Evolutionary conservation across 805 yeast genomes (phyloP), one percentile per base, ranked within the genome.

Genomic region (Saccharomycopsis malanga): DNA sequence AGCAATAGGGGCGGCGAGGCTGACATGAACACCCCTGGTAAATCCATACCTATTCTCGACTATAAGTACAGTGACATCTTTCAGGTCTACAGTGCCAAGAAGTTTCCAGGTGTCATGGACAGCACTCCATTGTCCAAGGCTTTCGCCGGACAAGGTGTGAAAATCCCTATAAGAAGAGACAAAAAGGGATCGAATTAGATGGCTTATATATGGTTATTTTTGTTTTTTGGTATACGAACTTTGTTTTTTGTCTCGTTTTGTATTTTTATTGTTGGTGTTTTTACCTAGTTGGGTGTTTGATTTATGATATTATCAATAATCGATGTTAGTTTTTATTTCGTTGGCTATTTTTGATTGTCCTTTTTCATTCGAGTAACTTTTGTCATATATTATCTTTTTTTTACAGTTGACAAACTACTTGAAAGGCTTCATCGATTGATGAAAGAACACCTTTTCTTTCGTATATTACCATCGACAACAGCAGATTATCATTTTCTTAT

Each of bases 71-170:
- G 68, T 12, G 59, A 63, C 7, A 50, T 57, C 3, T 68, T 69
- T 57, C 58, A 56, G 34, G 72, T 68, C 3, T 70, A 62, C 50
- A 63, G 69, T 30, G 73, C 74, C 0, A 70, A 70, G 50, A 64
- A 61, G 53, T 70, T 69, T 50, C 74, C 74, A 1, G 74, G 74
- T 4, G 74, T 70, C 17, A 67, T 66, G 37, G 72, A 69, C 37
- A 58, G 67, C 29, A 64, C 70, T 2, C 60, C 64, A 2, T 57
- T 69, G 27, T 67, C 71, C 30, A 54, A 66, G 32, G 62, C 68
- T 18, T 69, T 70, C 58, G 72, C 69, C 2, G 57, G 62, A 34
- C 73, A 70, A 54, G 74, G 74, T 15, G 62, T 69, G 46, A 64
- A 65, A 48, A 67, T 70, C 15, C 69, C 72, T 12, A 62, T 69